These are phyloP conservation scores for Carpinus viminea DNA, from an alignment of 306 rosid species.

Conservation along the genomic window DNA sequence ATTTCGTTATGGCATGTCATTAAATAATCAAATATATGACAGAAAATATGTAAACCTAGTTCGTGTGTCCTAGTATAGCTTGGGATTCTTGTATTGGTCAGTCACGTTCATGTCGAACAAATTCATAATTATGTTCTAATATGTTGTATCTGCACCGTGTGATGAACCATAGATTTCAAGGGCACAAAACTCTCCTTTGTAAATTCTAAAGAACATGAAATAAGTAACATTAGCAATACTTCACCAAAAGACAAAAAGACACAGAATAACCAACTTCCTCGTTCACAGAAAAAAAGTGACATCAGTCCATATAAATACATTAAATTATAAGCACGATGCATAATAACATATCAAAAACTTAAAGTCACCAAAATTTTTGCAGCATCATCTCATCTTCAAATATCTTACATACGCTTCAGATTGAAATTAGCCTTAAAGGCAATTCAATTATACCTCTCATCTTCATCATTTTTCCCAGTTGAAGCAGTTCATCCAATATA, in stretches of 20 bases:
- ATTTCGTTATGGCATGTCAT: not conserved
- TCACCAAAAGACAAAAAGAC: not conserved
- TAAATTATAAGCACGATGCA: not conserved
- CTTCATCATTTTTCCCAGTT: not conserved
- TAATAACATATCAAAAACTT: not conserved
- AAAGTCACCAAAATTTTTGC: not conserved
- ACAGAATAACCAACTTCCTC: not conserved
- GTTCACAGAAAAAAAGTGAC: not conserved
- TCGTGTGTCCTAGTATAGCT: not conserved
- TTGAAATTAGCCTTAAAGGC: not conserved
- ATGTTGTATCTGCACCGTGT: not conserved
- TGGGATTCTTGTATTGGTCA: not conserved
- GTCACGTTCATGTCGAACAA: not conserved
- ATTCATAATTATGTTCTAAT: not conserved
- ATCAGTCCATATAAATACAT: not conserved
- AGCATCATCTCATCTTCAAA: slow-evolving; percentile 5
- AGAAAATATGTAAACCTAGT: not conserved
- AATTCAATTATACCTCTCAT: not conserved
- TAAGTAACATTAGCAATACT: not conserved
- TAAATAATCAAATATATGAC: slow-evolving; percentile 4
- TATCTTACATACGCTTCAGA: not conserved
- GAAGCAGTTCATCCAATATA: not conserved
- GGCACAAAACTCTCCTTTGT: not conserved
- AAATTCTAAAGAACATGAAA: not conserved
- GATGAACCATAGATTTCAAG: not conserved